Evolutionary conservation across 257 asterid species (phyloP), one percentile per base, ranked within the genome.

Genomic region (Solanum infundibuliforme): DNA sequence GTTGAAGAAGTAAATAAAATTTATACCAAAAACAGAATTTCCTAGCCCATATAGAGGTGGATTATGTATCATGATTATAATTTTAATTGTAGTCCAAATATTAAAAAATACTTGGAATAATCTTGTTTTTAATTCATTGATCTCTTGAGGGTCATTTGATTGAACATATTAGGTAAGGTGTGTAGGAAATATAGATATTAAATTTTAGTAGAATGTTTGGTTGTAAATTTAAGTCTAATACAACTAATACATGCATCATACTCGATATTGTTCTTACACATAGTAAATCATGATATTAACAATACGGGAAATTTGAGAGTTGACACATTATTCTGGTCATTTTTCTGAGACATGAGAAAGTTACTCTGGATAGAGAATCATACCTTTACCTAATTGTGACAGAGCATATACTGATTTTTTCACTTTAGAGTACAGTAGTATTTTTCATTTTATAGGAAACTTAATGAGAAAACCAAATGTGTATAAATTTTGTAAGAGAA

Each of bases 321-420:
- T 27, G 84, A 25, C 65, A 43, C 35, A 81, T 13, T 81, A 81
- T 16, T 46, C 85, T 79, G 66, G 86, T 86, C 89, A 91, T 52
- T 81, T 46, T 41, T 46, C 84, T 62, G 55, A 85, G 81, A 77
- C 55, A 86, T 89, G 87, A 84, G 25, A 86, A 88, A 90, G 92
- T 83, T 66, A 84, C 93, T 93, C 91, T 92, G 85, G 27, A 46
- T 77, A 66, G 58, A 34, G 89, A 86, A 89, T 88, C 92, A 86
- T 81, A 84, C 68, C 46, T 62, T 38, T 75, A 87, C 72, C 83
- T 52, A 77, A 46, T 68, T 39, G 43, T 69, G 88, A 38, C 90
- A 88, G 85, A 79, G 88, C 77, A 84, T 84, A 29, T 86, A 81
- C 36, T 85, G 85, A 41, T 41, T 87, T 85, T 20, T 83, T 81